Percentiles rank a stretch among this genome's conserved stretches.
Conservation (phyloP, 2,329 filamentous ascomycete genomes). For the Verticillium zaregamsianum region DNA sequence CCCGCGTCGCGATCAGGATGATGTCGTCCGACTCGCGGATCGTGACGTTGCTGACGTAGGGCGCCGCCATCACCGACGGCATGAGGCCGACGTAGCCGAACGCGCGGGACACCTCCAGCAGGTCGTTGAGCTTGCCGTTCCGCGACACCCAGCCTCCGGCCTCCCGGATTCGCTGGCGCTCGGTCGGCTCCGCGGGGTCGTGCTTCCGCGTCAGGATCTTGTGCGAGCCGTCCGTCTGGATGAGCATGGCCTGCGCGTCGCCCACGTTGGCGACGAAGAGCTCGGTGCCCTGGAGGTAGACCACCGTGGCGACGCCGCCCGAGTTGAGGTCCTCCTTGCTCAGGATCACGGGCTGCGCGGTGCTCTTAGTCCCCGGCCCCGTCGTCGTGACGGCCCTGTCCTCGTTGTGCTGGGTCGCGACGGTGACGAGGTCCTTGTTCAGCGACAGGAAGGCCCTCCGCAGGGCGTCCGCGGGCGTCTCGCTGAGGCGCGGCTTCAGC, state of each 20-base stretch:
- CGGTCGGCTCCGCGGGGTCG: conserved; percentile 80
- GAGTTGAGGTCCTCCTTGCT: conserved; percentile 86
- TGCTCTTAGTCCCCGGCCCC: conserved; percentile 56
- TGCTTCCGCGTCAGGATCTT: conserved; percentile 86
- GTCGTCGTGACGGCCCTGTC: conserved; percentile 62
- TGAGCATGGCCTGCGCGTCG: conserved; percentile 91
- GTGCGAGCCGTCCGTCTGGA: conserved; percentile 81
- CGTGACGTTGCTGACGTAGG: conserved; percentile 72
- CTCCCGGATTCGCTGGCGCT: conserved; percentile 85
- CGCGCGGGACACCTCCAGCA: conserved; percentile 84
- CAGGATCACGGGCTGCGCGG: conserved; percentile 69
- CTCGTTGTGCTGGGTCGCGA: conserved; percentile 75
- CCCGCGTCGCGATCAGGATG: conserved; percentile 83
- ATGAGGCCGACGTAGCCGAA: conserved; percentile 94
- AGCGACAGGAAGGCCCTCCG: conserved; percentile 81
- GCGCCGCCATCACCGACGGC: conserved; percentile 88
- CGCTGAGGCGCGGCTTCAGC: conserved; percentile 60
- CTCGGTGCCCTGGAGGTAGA: conserved; percentile 86
- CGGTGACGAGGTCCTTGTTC: conserved; percentile 90
- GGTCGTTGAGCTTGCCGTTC: conserved; percentile 88
- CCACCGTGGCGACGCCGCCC: conserved; percentile 85
- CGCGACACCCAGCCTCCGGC: conserved; percentile 94
- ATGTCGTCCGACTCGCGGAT: conserved; percentile 90
- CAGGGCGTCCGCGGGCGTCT: conserved; percentile 78
- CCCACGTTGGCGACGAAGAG: conserved; percentile 94